Percentiles rank a stretch among this genome's conserved stretches.
Evolutionary conservation across 306 rosid species (phyloP).

Genomic region (Morella rubra): DNA sequence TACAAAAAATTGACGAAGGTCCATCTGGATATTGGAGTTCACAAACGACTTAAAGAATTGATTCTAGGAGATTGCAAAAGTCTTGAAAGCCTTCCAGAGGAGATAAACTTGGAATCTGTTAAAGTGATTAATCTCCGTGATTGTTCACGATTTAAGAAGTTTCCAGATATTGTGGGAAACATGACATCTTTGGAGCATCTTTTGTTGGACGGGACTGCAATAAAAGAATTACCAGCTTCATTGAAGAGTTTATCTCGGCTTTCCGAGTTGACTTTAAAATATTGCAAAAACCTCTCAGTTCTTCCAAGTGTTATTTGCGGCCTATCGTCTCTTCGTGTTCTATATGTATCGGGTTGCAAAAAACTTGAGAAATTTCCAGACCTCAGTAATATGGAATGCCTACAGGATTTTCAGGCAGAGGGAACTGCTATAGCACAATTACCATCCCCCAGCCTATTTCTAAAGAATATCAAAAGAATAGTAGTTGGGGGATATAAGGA

Average conservation of each 20-base stretch:
- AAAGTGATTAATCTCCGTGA: too few relatives aligned
- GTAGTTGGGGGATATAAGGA: too few relatives aligned
- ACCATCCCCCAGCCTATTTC: neutral
- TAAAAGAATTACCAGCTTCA: neutral
- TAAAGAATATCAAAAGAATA: neutral
- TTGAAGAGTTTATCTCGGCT: neutral
- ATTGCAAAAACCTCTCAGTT: neutral
- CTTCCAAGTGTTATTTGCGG: neutral
- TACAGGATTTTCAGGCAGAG: neutral
- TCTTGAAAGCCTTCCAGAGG: neutral
- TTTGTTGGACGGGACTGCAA: too few relatives aligned
- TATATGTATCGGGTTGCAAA: neutral
- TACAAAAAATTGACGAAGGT: neutral
- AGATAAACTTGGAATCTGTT: too few relatives aligned
- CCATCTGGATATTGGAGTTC: neutral
- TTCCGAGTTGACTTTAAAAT: neutral
- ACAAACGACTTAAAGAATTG: neutral
- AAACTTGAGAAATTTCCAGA: neutral
- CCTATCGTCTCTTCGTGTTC: neutral
- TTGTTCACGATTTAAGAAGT: too few relatives aligned
- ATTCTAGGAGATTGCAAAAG: neutral
- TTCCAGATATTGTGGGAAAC: too few relatives aligned
- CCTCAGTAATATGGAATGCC: neutral
- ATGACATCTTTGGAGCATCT: too few relatives aligned
- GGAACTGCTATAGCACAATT: neutral